phyloP scores from a whole-genome alignment of 2,329 filamentous ascomycete genomes.

The Balansia obtecta region DNA sequence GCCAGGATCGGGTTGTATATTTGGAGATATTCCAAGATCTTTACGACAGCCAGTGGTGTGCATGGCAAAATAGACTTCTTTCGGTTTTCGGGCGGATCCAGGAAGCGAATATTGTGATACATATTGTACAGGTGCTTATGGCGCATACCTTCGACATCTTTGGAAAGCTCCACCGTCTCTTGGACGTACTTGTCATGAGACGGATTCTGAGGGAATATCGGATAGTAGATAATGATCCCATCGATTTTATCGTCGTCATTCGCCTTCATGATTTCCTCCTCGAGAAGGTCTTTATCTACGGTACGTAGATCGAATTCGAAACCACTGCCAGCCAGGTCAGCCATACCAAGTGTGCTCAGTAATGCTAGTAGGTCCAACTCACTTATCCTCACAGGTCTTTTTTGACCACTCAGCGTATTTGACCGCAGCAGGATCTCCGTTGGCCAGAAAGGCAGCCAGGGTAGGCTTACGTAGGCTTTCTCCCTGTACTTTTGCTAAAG shows the following conservation, averaged over 20 bases:
- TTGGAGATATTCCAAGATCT: conserved; percentile 88
- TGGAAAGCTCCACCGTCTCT: conserved; percentile 77
- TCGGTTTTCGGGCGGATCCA: conserved; percentile 63
- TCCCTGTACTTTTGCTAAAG: conserved; percentile 57
- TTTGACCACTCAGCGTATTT: conserved; percentile 97
- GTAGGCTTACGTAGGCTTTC: conserved; percentile 47
- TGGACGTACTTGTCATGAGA: conserved; percentile 90
- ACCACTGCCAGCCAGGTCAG: conserved; percentile 42
- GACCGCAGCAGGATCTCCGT: conserved; percentile 76
- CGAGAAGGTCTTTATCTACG: conserved; percentile 76
- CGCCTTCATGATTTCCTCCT: conserved; percentile 75
- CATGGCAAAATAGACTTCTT: conserved; percentile 92
- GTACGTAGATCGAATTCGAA: conserved; percentile 79
- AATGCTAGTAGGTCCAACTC: conserved; percentile 28
- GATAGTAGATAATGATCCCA: conserved; percentile 96
- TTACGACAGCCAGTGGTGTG: conserved; percentile 90
- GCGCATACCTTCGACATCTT: conserved; percentile 91
- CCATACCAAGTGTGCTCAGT: background rate
- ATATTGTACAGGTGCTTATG: conserved; percentile 97
- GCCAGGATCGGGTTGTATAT: conserved; percentile 95
- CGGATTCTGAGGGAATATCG: conserved; percentile 73
- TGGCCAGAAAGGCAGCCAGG: conserved; percentile 84
- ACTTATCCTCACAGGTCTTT: conserved; percentile 95
- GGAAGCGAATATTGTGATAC: conserved; percentile 95
- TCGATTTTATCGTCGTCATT: conserved; percentile 69